phyloP scores from a whole-genome alignment of 805 yeast species.

The Candida michaelii region DNA sequence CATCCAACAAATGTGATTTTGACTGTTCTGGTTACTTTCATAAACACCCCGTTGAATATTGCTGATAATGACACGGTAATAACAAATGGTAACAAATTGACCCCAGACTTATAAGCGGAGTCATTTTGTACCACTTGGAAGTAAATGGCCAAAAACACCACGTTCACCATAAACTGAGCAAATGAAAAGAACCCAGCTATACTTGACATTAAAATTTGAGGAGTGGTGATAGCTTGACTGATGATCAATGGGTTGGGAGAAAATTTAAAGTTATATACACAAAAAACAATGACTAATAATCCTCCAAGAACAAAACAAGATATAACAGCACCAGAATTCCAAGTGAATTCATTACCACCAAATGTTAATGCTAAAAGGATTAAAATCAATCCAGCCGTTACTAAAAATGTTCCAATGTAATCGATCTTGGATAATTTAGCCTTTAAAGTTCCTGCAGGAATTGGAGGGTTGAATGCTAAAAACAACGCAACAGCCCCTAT shows the following conservation, averaged over 20 bases:
- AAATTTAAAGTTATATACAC: conserved; percentile 40
- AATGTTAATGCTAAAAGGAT: conserved; percentile 51
- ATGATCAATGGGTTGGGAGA: conserved; percentile 50
- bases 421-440: conserved; percentile 47
- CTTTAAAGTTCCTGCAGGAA: conserved; percentile 36
- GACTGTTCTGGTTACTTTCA: conserved; percentile 27
- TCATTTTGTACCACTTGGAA: conserved; percentile 40
- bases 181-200: conserved; percentile 35
- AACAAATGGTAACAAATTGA: conserved; percentile 36
- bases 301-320: conserved; percentile 49
- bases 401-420: conserved; percentile 46
- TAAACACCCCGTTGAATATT: conserved; percentile 30
- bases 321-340: conserved; percentile 58
- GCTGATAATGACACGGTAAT: conserved; percentile 34
- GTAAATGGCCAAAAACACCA: conserved; percentile 36
- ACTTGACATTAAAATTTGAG: conserved; percentile 38
- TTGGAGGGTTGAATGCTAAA: conserved; percentile 48
- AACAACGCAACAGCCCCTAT: conserved; percentile 38
- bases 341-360: conserved; percentile 52
- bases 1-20: conserved; percentile 33
- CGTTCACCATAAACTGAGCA: conserved; percentile 39
- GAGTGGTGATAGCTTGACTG: conserved; percentile 35
- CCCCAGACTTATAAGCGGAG: conserved; percentile 37
- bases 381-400: conserved; percentile 45
- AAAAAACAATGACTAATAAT: conserved; percentile 31